phyloP scores from a whole-genome alignment of 2,329 filamentous ascomycete species.

The Monosporascus sp. region DNA sequence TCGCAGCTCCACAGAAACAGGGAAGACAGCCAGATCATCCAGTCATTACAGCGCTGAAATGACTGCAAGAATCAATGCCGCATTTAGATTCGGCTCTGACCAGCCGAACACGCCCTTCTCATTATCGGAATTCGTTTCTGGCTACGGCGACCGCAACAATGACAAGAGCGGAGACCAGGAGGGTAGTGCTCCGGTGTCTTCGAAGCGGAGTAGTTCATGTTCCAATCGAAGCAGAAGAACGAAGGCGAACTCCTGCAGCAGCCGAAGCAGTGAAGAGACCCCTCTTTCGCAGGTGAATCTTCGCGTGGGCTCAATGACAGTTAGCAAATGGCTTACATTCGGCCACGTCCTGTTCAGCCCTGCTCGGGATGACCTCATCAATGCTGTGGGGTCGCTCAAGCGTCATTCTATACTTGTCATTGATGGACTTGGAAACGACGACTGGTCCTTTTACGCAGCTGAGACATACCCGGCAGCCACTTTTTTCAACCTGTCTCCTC shows the following conservation, averaged over 20 bases:
- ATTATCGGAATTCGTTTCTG: conserved; percentile 36
- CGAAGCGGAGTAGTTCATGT: conserved; percentile 24
- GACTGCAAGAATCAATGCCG: conserved; percentile 46
- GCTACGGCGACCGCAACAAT: conserved; percentile 33
- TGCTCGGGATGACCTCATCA: conserved; percentile 63
- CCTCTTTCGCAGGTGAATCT: conserved; percentile 69
- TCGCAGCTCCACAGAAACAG: conserved; percentile 28
- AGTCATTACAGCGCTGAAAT: conserved; percentile 52
- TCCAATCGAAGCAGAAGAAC: conserved; percentile 27
- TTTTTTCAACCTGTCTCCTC: conserved; percentile 70
- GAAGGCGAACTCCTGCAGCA: conserved; percentile 37
- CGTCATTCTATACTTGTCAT: conserved; percentile 67
- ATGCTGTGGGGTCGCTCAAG: conserved; percentile 45
- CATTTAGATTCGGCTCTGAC: conserved; percentile 35
- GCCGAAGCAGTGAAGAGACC: conserved; percentile 50
- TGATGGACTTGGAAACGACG: conserved; percentile 79
- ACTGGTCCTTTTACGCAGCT: conserved; percentile 83
- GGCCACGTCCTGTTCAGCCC: conserved; percentile 80
- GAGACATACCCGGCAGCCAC: conserved; percentile 70
- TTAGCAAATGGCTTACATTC: conserved; percentile 83
- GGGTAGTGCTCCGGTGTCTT: conserved; percentile 8
- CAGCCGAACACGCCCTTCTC: conserved; percentile 40
- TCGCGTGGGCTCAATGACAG: conserved; percentile 74
- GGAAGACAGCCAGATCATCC: conserved; percentile 34
- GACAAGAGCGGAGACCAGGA: conserved; percentile 13